phyloP scores from a whole-genome alignment of 202 grass and related monocot species.

The Alloteropsis angusta region DNA sequence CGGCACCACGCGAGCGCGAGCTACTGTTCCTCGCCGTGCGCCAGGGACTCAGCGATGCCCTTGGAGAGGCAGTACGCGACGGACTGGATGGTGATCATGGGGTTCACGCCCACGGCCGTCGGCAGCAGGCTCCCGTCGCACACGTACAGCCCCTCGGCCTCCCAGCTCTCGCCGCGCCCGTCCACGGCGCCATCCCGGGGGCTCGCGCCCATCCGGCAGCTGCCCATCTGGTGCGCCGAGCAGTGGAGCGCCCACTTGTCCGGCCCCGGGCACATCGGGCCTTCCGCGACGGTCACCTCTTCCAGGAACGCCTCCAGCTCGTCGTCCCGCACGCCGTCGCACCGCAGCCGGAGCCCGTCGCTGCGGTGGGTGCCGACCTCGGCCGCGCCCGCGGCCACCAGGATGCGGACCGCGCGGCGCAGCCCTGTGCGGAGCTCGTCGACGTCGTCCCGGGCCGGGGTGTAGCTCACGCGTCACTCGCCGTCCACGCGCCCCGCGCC shows the following conservation, averaged over 20 bases:
- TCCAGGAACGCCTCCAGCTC: conserved; percentile 70
- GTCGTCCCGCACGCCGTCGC: conserved; percentile 49
- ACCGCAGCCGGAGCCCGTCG: conserved; percentile 49
- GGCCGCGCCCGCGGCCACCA: conserved; percentile 64
- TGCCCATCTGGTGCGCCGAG: conserved; percentile 95
- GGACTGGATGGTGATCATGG: conserved; percentile 87
- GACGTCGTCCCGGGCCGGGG: conserved; percentile 23
- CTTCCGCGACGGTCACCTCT: conserved; percentile 38
- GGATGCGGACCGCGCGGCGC: conserved; percentile 40
- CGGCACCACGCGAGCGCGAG: background rate
- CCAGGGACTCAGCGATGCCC: conserved; percentile 44
- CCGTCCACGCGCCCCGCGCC: conserved; percentile 41
- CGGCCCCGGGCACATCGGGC: conserved; percentile 33
- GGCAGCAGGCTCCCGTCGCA: conserved; percentile 75
- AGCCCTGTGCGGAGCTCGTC: conserved; percentile 52
- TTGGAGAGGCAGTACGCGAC: conserved; percentile 65
- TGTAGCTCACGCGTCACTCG: conserved; percentile 43
- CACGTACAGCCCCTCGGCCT: conserved; percentile 68
- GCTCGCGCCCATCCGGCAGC: conserved; percentile 66
- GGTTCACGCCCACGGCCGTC: conserved; percentile 67
- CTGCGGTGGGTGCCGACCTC: conserved; percentile 87
- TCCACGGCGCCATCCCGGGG: conserved; percentile 52
- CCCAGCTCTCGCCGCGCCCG: conserved; percentile 66
- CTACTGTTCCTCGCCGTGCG: conserved; percentile 7
- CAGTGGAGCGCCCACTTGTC: conserved; percentile 33